These are phyloP conservation scores for Hypoxylon sp. DNA, from an alignment of 2,329 filamentous ascomycete genomes.

Conservation along the genomic window DNA sequence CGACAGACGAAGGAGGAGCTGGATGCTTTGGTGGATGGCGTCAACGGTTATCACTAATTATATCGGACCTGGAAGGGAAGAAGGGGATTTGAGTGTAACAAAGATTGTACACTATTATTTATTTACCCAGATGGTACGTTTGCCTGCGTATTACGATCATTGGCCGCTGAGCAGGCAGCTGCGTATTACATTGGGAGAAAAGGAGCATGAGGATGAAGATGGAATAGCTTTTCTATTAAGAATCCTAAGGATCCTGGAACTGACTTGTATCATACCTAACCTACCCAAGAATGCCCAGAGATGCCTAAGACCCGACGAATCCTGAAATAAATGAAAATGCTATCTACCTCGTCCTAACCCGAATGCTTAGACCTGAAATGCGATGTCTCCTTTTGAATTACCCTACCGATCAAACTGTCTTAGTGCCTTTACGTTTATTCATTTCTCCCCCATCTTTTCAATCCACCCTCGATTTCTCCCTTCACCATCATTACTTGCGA, in stretches of 20 bases:
- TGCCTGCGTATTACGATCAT: neutral
- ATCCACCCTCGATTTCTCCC: neutral
- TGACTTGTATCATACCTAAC: conserved; percentile 4
- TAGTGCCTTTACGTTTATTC: too few species aligned
- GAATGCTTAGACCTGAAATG: neutral
- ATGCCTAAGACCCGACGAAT: neutral
- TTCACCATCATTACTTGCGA: conserved; percentile 47
- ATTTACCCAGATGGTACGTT: too few species aligned
- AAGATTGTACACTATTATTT: conserved; percentile 32
- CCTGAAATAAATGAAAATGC: conserved; percentile 1
- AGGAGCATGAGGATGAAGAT: too few species aligned
- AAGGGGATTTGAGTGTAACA: neutral
- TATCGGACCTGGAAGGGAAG: neutral
- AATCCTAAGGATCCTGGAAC: conserved; percentile 17
- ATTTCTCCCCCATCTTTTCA: neutral
- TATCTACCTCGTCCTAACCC: conserved; percentile 1
- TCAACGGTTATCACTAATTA: conserved; percentile 51
- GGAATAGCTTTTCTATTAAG: conserved; percentile 2
- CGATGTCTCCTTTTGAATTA: neutral
- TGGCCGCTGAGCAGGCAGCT: conserved; percentile 1
- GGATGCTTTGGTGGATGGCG: conserved; percentile 60
- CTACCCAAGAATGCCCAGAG: neutral
- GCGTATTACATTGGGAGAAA: neutral
- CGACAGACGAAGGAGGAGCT: conserved; percentile 80
- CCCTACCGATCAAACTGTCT: neutral